phyloP scores from a whole-genome alignment of 305 asterid genomes.

The Fraxinus greggii region DNA sequence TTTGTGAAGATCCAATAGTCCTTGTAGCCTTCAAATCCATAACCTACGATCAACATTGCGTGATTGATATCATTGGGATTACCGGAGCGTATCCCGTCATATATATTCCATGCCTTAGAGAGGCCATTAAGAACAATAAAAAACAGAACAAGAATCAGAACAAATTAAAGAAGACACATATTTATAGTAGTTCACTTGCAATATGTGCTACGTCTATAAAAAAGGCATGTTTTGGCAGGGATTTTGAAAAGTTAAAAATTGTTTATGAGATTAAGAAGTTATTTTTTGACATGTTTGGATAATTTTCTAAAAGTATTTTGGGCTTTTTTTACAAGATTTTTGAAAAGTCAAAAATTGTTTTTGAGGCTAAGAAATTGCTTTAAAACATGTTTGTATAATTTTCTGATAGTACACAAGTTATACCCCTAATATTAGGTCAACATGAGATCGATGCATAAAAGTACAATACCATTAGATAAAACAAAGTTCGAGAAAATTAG shows the following conservation, averaged over 20 bases:
- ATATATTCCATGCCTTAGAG: slow-evolving; percentile 24
- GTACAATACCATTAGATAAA: not conserved
- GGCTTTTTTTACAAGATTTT: not conserved
- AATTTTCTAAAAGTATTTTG: not conserved
- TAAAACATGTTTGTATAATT: too few species aligned
- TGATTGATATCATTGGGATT: slow-evolving; percentile 28
- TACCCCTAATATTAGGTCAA: not conserved
- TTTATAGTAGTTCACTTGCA: not conserved
- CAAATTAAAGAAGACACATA: not conserved
- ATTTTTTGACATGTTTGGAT: not conserved
- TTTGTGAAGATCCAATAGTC: slow-evolving; percentile 39
- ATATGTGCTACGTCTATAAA: not conserved
- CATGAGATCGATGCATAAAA: not conserved
- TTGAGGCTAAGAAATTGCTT: not conserved
- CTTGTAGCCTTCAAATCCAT: slow-evolving; percentile 26
- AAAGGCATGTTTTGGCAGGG: not conserved
- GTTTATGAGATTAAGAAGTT: too few species aligned
- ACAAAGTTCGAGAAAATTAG: not conserved
- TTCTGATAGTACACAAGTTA: not conserved
- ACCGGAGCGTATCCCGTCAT: slow-evolving; percentile 32
- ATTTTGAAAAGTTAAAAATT: not conserved
- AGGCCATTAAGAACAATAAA: not conserved
- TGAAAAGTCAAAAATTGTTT: not conserved
- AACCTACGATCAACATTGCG: slow-evolving; percentile 32
- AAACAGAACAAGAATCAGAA: not conserved